Evolutionary conservation across 352 stramenopile species (phyloP), one percentile per base, ranked within the genome.

Genomic region (Globisporangium paroecandrum): DNA sequence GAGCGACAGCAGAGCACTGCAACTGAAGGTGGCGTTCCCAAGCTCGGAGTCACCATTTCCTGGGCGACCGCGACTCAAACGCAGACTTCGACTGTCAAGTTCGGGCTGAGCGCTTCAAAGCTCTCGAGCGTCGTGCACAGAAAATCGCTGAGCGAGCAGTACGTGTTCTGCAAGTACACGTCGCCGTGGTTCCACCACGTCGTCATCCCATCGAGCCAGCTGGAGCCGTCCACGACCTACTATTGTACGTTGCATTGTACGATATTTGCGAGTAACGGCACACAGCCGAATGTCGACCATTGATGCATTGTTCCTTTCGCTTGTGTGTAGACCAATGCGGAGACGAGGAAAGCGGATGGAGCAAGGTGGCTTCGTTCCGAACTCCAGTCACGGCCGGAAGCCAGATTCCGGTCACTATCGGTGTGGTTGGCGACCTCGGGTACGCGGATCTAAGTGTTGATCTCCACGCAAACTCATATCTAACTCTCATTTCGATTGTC

Each of bases 371-470:
- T 15, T 80, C 79, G 34, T 89, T 96, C 62, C 81, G 74, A 38
- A 89, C 81, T 27, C 70, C 78, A 38, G 58, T 83, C 0, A 62
- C 75, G 4, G 74, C 92, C 27, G 83, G 78, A 27, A 82, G 76
- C 62, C 61, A 79, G 3, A 63, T 68, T 4, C 85, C 86, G n/a
- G 71, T 89, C 34, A 87, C 74, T 13, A 94, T 97, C 67, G 91
- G 80, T 36, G 71, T 98, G 13, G 82, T 98, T 66, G 94, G 91
- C 61, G 92, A 98, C 69, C 78, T 98, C 13, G 91, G 90, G 83
- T 91, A 71, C 41, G 76, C 3, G 49, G 29, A 4, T 22, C 25
- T 29, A 22, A 18, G 4, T 3, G 27, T 8, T 6, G 22, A 34
- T 58, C 18, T 4, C 27, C 3, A 36, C 12, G 7, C 25, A 8